Base-by-base conservation (phyloP, 2,329 filamentous ascomycete species). In the Ophiostoma quercus region DNA sequence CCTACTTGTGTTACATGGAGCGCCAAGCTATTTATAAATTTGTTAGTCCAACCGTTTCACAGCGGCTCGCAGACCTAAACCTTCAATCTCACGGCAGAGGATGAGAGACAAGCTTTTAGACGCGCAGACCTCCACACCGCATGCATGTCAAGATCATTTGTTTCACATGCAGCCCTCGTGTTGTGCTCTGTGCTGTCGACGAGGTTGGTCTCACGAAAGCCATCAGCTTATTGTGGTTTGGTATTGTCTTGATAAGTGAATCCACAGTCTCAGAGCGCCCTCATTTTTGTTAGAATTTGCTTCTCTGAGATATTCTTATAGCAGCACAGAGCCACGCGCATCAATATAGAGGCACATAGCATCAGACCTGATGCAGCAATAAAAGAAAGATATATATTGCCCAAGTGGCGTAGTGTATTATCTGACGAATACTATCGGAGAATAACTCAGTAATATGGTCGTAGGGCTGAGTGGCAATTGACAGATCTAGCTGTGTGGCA, bases 41-140 rank as follows among this genome's bases (percentile, higher is more conserved):
- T 57, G n/a, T 22, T 2, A 25, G 9, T 2, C 9, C 51, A 2
- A 12, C 51, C n/a, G 51, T 57, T n/a, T 57, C 51, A 57, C 51
- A 25, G 51, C n/a, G n/a, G 51, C 51, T 57, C n/a, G 22, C 43
- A 47, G 3, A 47, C 16, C 16, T 47, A 47, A 47, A 47, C 8
- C n/a, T 19, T 3, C n/a, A 57, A 25, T 8, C 12, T 43, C 14
- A 14, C 14, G 14, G 14, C 1, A 19, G 16, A 47, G 43, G 43
- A 57, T 57, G 22, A 25, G 19, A 25, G 51, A 57, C 22, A 57
- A 57, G 51, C 51, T 57, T 57, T 57, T 57, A 57, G 51, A 57
- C 51, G 51, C 51, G 51, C 51, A 11, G 51, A 57, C 51, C n/a
- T 25, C 51, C 51, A 54, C n/a, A 54, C n/a, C 3, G 51, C 5